Base-by-base conservation (phyloP, 179 eudicot genomes). In the Beta corolliflora region DNA sequence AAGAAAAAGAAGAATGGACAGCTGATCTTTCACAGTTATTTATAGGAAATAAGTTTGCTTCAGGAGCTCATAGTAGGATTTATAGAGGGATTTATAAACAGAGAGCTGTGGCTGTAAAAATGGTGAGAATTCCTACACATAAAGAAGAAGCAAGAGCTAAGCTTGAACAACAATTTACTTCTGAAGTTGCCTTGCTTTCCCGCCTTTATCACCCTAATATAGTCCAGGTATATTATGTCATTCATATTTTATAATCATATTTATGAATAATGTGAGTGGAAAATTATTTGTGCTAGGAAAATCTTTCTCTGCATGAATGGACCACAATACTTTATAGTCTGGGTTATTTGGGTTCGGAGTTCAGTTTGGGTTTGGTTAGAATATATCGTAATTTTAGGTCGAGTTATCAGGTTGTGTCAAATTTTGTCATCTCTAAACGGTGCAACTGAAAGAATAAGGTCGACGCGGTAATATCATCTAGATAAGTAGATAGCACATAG, bases 21-120 rank as follows among this genome's bases (percentile, higher is more conserved):
- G 99, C 99, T 36, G 99, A 95, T 89, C 94, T 95, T 44, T 95
- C 99, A 14, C 99, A 95, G 85, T 82, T 95, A 13, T 95, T 95
- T 77, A 94, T 95, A 55, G 99, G 99, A 4, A 95, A 95, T 76
- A 95, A 95, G 80, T 95, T 95, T 83, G 99, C 99, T 44, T 95
- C 99, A 21, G 99, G 99, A 0, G 99, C 99, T 13, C 98, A 95
- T 82, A 95, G 99, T 81, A 79, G 99, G 79, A 95, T 95, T 81
- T 95, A 95, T 79, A 84, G 99, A 75, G 99, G 99, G 46, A 95
- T 95, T 76, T 95, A 95, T 81, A 95, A 95, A 85, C 99, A 95
- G 75, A 89, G 94, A 83, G 99, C 99, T 3, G 98, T 94, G 50
- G 99, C 99, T n/a, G 95, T 95, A 45, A 95, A 95, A 79, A 95